These are phyloP conservation scores for Actinomortierella wolfii DNA, from an alignment of 371 early-diverging fungal genomes.

Conservation along the genomic window DNA sequence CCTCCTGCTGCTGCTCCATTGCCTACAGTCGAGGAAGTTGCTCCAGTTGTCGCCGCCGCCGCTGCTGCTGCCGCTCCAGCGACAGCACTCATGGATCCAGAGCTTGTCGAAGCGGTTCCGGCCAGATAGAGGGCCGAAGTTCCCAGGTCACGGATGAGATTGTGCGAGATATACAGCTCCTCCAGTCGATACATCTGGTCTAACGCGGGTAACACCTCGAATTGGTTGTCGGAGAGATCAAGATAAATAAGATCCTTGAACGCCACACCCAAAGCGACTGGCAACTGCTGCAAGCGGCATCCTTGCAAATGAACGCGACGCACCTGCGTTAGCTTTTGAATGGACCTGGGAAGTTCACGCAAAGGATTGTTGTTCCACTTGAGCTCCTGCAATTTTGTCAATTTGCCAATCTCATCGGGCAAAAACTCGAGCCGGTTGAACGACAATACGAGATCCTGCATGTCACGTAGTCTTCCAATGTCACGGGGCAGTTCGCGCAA, in stretches of 20 bases:
- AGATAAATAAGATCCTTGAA: conserved; percentile 40
- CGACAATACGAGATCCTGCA: conserved; percentile 62
- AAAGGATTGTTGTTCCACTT: conserved; percentile 50
- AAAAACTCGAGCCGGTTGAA: conserved; percentile 60
- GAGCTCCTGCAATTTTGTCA: conserved; percentile 60
- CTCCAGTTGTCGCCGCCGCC: conserved; percentile 8
- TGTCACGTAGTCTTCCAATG: conserved; percentile 61
- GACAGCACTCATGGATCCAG: conserved; percentile 3
- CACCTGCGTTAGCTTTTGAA: conserved; percentile 30
- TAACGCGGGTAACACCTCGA: conserved; percentile 45
- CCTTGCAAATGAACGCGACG: conserved; percentile 46
- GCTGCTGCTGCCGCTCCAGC: conserved; percentile 5
- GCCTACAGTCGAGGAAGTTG: neutral
- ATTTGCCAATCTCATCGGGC: conserved; percentile 69
- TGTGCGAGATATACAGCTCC: conserved; percentile 47
- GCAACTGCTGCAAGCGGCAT: conserved; percentile 46
- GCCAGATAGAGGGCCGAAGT: conserved; percentile 29
- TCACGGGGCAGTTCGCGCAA: conserved; percentile 63
- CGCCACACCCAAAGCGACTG: conserved; percentile 44
- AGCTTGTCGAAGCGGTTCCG: too few species aligned
- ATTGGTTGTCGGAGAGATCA: conserved; percentile 46
- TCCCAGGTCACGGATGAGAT: conserved; percentile 42
- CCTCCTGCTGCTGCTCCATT: neutral
- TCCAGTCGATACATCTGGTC: conserved; percentile 44
- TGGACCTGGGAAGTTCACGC: conserved; percentile 35